These are phyloP conservation scores for Logfia minima DNA, from an alignment of 129 eudicot genomes.

Conservation along the genomic window DNA sequence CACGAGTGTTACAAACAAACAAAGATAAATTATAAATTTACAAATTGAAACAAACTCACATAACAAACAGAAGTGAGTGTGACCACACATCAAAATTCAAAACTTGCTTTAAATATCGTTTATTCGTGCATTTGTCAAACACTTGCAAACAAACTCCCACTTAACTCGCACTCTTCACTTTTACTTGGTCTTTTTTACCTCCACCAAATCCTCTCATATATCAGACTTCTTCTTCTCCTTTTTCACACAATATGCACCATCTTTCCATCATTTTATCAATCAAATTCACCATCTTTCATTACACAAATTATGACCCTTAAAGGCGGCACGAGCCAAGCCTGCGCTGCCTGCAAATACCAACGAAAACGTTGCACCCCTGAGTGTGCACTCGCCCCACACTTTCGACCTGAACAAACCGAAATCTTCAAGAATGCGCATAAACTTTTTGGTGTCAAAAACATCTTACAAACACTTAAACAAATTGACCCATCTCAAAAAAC, in stretches of 20 bases:
- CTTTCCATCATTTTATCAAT: background rate
- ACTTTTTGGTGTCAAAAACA: constrained; percentile 70
- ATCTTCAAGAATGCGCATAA: constrained; percentile 68
- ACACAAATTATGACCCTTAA: constrained; percentile 65
- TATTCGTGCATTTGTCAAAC: constrained; percentile 30
- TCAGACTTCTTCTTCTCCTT: constrained; percentile 8
- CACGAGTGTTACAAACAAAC: background rate
- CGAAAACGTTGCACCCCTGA: constrained; percentile 76
- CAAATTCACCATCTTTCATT: background rate
- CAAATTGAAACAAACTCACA: background rate
- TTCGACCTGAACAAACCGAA: constrained; percentile 83
- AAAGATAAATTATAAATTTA: no score
- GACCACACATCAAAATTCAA: constrained; percentile 26
- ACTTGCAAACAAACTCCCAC: constrained; percentile 45
- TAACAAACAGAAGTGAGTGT: constrained; percentile 8
- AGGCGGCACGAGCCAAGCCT: constrained; percentile 83
- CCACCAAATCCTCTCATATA: constrained; percentile 49
- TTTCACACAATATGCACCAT: background rate
- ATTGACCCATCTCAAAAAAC: constrained; percentile 42
- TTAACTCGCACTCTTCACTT: constrained; percentile 40
- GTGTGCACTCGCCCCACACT: constrained; percentile 78
- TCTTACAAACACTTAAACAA: constrained; percentile 51
- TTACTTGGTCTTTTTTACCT: constrained; percentile 50
- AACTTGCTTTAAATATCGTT: background rate
- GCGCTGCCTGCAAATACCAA: constrained; percentile 95